Conservation (phyloP, 192 early-diverging fungal species). For the Linnemannia zychae region DNA sequence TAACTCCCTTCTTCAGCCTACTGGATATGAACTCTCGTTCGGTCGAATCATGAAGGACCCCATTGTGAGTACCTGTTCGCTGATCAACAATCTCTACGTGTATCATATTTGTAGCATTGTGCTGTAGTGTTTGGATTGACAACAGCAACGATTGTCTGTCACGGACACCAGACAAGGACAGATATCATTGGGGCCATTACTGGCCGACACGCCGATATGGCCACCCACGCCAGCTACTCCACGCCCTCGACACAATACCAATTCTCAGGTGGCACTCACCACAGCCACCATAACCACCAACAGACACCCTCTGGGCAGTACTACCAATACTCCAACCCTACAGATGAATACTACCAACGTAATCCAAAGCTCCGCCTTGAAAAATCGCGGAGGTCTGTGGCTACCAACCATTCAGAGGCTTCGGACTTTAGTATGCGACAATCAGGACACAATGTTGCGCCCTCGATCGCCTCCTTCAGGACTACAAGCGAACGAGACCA, state of each 20-base stretch:
- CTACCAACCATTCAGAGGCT: constrained; percentile 36
- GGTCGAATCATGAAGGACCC: background rate
- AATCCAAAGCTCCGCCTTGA: constrained; percentile 26
- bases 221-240: constrained; percentile 13
- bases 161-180: constrained; percentile 45
- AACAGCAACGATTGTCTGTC: constrained; percentile 59
- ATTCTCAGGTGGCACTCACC: background rate
- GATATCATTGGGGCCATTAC: constrained; percentile 55
- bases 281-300: constrained; percentile 25
- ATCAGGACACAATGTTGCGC: constrained; percentile 14
- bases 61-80: background rate
- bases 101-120: constrained; percentile 45
- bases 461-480: constrained; percentile 39
- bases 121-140: constrained; percentile 62
- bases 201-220: constrained; percentile 40
- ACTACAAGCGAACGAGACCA: constrained; percentile 36
- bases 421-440: constrained; percentile 38
- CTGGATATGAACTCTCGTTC: background rate
- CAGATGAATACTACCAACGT: constrained; percentile 37
- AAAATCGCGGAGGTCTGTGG: constrained; percentile 38
- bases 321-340: constrained; percentile 47
- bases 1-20: constrained; percentile 10
- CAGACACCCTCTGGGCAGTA: constrained; percentile 27
- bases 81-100: background rate
- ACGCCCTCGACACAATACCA: constrained; percentile 38